phyloP scores from a whole-genome alignment of 2,329 filamentous ascomycete genomes.

The Penicillium crustosum region DNA sequence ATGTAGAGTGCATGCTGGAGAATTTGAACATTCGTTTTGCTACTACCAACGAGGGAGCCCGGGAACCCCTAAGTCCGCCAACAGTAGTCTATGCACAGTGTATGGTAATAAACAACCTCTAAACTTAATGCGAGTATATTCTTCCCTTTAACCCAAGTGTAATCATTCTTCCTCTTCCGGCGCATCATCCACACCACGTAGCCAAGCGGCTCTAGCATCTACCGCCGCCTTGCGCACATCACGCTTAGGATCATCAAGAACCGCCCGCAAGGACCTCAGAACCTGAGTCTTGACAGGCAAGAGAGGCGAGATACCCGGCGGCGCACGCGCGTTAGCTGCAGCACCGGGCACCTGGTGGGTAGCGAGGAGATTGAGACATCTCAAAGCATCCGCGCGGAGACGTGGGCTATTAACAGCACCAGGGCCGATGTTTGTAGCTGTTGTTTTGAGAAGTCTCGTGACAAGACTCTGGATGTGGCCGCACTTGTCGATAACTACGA shows the following conservation, averaged over 20 bases:
- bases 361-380: conserved; percentile 42
- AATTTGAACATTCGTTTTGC: not conserved
- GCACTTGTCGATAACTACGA: conserved; percentile 49
- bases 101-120: not conserved
- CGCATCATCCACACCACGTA: conserved; percentile 58
- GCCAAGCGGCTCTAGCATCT: conserved; percentile 60
- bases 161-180: conserved; percentile 55
- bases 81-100: not conserved
- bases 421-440: conserved; percentile 21
- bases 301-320: conserved; percentile 45
- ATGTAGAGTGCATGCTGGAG: not conserved
- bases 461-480: conserved; percentile 61
- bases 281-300: conserved; percentile 59
- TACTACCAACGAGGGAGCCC: not conserved
- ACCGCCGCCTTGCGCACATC: conserved; percentile 63
- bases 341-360: conserved; percentile 24
- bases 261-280: conserved; percentile 53
- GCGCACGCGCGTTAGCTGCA: conserved; percentile 26
- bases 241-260: conserved; percentile 63
- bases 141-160: not conserved
- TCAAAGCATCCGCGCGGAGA: conserved; percentile 38
- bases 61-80: not conserved
- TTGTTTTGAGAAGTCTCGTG: conserved; percentile 54
- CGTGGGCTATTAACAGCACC: conserved; percentile 26
- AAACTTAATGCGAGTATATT: not conserved